Percentiles rank a stretch among this genome's conserved stretches.
phyloP scores from a whole-genome alignment of 2,329 filamentous ascomycete genomes.

The Fusarium setosum region DNA sequence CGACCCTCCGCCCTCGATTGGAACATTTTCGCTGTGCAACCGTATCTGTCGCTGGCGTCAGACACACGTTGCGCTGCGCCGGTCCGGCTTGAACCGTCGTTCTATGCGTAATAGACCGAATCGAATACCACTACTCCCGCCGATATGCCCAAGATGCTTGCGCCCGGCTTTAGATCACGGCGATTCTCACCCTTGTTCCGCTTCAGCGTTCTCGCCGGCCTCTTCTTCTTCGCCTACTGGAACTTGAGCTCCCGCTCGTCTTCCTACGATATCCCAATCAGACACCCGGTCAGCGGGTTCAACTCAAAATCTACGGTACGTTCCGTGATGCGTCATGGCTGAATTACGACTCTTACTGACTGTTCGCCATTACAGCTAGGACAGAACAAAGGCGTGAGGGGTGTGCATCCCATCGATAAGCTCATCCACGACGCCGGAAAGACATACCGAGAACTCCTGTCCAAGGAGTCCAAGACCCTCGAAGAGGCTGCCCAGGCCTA shows the following conservation, averaged over 20 bases:
- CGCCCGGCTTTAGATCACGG: constrained; percentile 55
- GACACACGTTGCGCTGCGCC: constrained; percentile 23
- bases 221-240: constrained; percentile 50
- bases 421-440: constrained; percentile 60
- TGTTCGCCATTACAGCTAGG: background rate
- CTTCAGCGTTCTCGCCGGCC: constrained; percentile 51
- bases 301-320: background rate
- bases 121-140: background rate
- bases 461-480: constrained; percentile 61
- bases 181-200: constrained; percentile 57
- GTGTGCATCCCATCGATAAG: constrained; percentile 62
- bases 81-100: background rate
- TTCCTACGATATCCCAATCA: constrained; percentile 4
- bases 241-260: constrained; percentile 37
- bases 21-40: constrained; percentile 21
- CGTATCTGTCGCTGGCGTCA: constrained; percentile 39
- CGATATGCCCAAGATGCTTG: constrained; percentile 48
- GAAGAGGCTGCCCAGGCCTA: constrained; percentile 68
- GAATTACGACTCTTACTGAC: constrained; percentile 8
- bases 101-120: background rate
- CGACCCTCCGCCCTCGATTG: constrained; percentile 23
- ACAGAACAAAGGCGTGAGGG: constrained; percentile 10
- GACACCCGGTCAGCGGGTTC: constrained; percentile 1
- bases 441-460: constrained; percentile 52
- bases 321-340: background rate